Conservation (phyloP, 2,329 filamentous ascomycete species). For the Diaporthe sp. region DNA sequence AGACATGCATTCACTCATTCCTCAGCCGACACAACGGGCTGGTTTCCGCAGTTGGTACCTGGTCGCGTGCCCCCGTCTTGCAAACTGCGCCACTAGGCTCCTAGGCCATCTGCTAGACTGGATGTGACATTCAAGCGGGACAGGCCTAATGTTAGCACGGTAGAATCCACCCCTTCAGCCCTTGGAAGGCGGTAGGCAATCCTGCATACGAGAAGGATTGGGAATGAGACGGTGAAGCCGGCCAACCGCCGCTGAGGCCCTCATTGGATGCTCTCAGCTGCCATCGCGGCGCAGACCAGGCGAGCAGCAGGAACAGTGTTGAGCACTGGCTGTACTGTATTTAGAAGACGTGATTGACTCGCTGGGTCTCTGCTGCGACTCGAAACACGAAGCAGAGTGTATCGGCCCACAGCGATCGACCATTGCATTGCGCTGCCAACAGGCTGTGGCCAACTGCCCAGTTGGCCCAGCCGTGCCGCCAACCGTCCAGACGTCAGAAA, state of each 20-base stretch:
- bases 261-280: neutral
- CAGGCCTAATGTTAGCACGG: neutral
- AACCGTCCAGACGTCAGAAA: neutral
- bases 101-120: constrained; percentile 9
- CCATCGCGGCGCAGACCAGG: neutral
- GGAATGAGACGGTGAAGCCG: constrained; percentile 18
- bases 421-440: neutral
- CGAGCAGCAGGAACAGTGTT: neutral
- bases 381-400: constrained; percentile 19
- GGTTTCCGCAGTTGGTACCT: constrained; percentile 16
- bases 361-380: constrained; percentile 10
- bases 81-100: constrained; percentile 22
- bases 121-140: constrained; percentile 11
- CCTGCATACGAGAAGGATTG: constrained; percentile 25
- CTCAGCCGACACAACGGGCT: neutral
- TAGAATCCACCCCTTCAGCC: neutral
- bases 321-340: constrained; percentile 23
- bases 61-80: neutral
- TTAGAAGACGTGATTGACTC: constrained; percentile 17
- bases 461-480: constrained; percentile 7
- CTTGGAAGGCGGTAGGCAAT: neutral
- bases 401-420: constrained; percentile 11
- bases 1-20: constrained; percentile 10
- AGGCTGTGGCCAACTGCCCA: constrained; percentile 3
- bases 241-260: constrained; percentile 17